Evolutionary conservation across 2,329 filamentous ascomycete species (phyloP).

Genomic region (Esteya vermicola): DNA sequence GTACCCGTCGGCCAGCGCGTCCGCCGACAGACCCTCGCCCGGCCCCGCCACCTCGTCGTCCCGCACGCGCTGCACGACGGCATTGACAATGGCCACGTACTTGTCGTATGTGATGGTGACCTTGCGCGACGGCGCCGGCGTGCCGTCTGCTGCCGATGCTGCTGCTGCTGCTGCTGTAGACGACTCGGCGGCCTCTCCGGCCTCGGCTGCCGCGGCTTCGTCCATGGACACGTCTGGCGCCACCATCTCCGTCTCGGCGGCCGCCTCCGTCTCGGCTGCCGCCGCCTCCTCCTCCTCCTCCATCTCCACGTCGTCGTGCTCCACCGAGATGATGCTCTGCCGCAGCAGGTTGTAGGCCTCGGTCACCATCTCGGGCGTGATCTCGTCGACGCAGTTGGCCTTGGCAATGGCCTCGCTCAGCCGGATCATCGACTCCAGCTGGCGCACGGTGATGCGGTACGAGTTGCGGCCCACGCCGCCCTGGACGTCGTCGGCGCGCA

Average conservation of each 20-base stretch:
- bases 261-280: constrained; percentile 43
- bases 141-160: constrained; percentile 29
- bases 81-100: constrained; percentile 80
- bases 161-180: constrained; percentile 24
- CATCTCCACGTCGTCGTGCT: constrained; percentile 93
- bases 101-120: constrained; percentile 93
- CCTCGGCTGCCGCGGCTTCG: constrained; percentile 21
- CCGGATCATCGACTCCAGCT: constrained; percentile 91
- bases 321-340: constrained; percentile 93
- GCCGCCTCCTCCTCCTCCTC: constrained; percentile 77
- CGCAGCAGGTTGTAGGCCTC: constrained; percentile 85
- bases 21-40: constrained; percentile 74
- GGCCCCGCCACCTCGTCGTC: constrained; percentile 59
- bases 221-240: background rate
- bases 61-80: constrained; percentile 68
- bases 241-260: constrained; percentile 31
- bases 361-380: constrained; percentile 69
- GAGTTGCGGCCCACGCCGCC: constrained; percentile 89
- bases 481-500: constrained; percentile 83
- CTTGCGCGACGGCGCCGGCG: constrained; percentile 16
- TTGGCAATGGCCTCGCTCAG: constrained; percentile 96
- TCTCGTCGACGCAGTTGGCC: constrained; percentile 87
- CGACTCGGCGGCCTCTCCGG: constrained; percentile 33
- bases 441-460: constrained; percentile 93
- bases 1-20: constrained; percentile 77